phyloP scores from a whole-genome alignment of 495 filamentous ascomycete species.

The Glutinoglossum americanum region DNA sequence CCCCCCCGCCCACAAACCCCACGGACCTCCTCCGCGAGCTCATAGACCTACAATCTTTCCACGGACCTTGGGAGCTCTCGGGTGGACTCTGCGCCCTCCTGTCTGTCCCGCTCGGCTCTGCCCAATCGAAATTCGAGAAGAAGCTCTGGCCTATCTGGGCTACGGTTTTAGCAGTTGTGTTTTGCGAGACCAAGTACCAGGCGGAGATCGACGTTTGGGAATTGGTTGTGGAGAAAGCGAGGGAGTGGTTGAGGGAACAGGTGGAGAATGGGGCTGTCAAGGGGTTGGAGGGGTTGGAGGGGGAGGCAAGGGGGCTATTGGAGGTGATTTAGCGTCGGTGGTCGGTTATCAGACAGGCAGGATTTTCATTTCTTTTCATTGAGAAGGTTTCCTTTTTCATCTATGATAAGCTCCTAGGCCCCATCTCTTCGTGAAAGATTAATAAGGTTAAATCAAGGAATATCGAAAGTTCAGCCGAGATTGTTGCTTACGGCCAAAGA shows the following conservation, averaged over 20 bases:
- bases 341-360: too few species aligned
- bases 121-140: neutral
- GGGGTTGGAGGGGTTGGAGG: neutral
- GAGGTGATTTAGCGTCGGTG: too few species aligned
- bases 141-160: neutral
- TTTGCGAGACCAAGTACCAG: neutral
- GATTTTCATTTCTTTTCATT: too few species aligned
- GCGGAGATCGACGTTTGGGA: slow-evolving; percentile 1
- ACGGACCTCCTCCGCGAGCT: neutral
- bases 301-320: neutral
- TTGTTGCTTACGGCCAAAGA: too few species aligned
- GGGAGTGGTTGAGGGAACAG: neutral
- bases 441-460: too few species aligned
- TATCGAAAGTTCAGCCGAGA: too few species aligned
- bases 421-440: too few species aligned
- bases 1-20: neutral
- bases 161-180: neutral
- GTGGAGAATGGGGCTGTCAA: neutral
- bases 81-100: neutral
- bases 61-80: neutral
- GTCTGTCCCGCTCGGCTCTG: neutral
- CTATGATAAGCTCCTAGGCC: too few species aligned
- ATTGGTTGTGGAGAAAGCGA: slow-evolving; percentile 2
- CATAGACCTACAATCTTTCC: neutral
- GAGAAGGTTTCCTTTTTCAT: too few species aligned